Conservation (phyloP, 2,329 filamentous ascomycete genomes). For the Exophiala alcalophila region DNA sequence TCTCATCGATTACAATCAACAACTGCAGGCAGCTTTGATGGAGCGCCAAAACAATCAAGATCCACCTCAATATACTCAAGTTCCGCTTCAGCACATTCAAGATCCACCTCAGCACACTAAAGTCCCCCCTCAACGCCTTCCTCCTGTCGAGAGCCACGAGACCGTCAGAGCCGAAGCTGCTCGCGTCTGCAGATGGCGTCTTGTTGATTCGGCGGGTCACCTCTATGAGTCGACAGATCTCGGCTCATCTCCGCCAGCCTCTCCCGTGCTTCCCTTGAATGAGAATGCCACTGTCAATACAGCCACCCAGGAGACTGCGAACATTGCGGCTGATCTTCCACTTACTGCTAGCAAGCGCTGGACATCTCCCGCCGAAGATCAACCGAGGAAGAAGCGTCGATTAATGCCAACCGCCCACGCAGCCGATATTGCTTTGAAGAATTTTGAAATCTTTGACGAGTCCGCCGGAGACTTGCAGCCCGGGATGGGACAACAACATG, state of each 20-base stretch:
- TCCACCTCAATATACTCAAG: background rate
- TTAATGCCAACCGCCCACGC: slow-evolving; percentile 10
- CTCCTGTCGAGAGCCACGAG: slow-evolving; percentile 19
- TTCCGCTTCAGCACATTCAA: background rate
- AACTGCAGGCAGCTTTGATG: background rate
- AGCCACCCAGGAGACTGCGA: too few relatives aligned
- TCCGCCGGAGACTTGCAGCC: too few relatives aligned
- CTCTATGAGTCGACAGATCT: slow-evolving; percentile 14
- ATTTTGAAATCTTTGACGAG: background rate
- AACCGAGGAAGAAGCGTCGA: slow-evolving; percentile 7
- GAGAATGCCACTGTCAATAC: too few relatives aligned
- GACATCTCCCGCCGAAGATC: too few relatives aligned
- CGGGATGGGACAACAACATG: too few relatives aligned
- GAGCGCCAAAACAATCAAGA: background rate
- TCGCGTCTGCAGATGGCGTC: slow-evolving; percentile 6
- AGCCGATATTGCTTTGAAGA: slow-evolving; percentile 8
- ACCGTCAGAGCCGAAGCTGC: slow-evolving; percentile 9
- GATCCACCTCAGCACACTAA: background rate
- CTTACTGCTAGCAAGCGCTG: too few relatives aligned
- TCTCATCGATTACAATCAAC: background rate
- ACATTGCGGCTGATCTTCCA: too few relatives aligned
- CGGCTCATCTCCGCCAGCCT: background rate
- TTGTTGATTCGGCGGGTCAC: slow-evolving; percentile 11
- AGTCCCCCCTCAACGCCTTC: slow-evolving; percentile 6
- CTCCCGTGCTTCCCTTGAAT: too few relatives aligned